Evolutionary conservation across 2,329 filamentous ascomycete genomes (phyloP), one percentile per base, ranked within the genome.

Genomic region (Epichloe hybrida): DNA sequence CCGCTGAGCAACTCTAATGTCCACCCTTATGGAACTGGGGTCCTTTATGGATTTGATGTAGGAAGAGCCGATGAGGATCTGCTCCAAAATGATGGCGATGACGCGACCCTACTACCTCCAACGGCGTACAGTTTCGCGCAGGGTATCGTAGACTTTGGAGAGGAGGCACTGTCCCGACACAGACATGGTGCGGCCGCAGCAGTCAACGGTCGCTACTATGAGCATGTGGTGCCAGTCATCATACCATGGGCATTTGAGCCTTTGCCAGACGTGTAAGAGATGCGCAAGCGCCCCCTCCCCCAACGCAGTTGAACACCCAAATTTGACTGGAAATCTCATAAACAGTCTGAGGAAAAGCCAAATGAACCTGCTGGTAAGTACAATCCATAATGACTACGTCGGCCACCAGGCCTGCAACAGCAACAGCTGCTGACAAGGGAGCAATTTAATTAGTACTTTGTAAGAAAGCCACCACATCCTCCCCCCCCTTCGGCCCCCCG

Each of bases 351-450:
- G 46, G 42, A 77, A 84, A 38, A 90, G 88, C 58, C 84, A 81
- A 1, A 91, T 91, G 79, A 91, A 93, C 59, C 66, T 93, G 54
- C 73, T 93, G 57, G 69, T 72, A 56, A 57, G 67, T 62, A 15
- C 41, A 27, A 42, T 20, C 12, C 40, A 27, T 27, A 21, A 21
- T 21, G n/a, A 42, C 15, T 13, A 21, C 21, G 11, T 42, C 40
- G 21, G 20, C 11, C 17, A 42, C 40, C 20, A 42, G 8, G 11
- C 40, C 9, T 42, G 40, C 40, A 12, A 42, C 11, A 27, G 17
- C 20, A 23, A 13, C 12, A 31, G 9, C 27, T 11, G 20, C 48
- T 50, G 27, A 50, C 48, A n/a, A 23, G 15, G 40, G 20, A 37
- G 31, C 13, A 31, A 37, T 34, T 27, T 51, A 8, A 27, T 9